Percentiles rank a stretch among this genome's conserved stretches.
Conservation (phyloP, 106 monocot genomes). For the Dioscorea dumetorum region DNA sequence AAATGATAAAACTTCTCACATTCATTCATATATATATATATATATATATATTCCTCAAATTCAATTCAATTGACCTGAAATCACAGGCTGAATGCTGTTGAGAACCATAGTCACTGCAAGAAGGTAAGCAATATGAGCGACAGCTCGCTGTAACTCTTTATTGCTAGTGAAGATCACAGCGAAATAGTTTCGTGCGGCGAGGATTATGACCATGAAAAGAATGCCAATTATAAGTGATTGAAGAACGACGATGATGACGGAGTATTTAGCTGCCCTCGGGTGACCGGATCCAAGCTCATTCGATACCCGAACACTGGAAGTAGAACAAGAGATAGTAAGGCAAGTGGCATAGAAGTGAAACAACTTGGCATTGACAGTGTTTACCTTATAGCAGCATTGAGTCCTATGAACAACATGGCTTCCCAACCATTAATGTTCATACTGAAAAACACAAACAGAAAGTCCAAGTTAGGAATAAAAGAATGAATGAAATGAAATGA, state of each 20-base stretch:
- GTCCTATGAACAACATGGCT: constrained; percentile 69
- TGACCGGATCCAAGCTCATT: constrained; percentile 79
- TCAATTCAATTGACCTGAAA: constrained; percentile 43
- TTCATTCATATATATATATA: no score
- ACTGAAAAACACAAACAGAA: constrained; percentile 19
- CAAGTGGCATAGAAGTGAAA: no score
- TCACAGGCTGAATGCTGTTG: constrained; percentile 87
- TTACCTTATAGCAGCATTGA: constrained; percentile 82
- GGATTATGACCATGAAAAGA: constrained; percentile 36
- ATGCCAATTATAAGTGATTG: constrained; percentile 58
- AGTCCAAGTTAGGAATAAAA: no score
- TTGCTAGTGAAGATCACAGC: constrained; percentile 62
- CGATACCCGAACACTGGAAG: constrained; percentile 69
- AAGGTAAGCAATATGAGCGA: constrained; percentile 61
- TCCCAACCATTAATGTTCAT: constrained; percentile 95
- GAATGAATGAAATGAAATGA: background rate
- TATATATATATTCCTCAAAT: background rate
- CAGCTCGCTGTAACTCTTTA: constrained; percentile 50
- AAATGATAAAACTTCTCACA: background rate
- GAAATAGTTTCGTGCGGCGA: constrained; percentile 37
- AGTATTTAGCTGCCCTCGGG: constrained; percentile 48
- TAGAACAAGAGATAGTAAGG: background rate
- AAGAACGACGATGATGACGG: constrained; percentile 52
- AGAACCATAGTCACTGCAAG: constrained; percentile 86
- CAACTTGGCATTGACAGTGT: no score